Percentiles rank a stretch among this genome's conserved stretches.
Conservation (phyloP, 2,329 filamentous ascomycete genomes). For the Metarhizium brunneum region DNA sequence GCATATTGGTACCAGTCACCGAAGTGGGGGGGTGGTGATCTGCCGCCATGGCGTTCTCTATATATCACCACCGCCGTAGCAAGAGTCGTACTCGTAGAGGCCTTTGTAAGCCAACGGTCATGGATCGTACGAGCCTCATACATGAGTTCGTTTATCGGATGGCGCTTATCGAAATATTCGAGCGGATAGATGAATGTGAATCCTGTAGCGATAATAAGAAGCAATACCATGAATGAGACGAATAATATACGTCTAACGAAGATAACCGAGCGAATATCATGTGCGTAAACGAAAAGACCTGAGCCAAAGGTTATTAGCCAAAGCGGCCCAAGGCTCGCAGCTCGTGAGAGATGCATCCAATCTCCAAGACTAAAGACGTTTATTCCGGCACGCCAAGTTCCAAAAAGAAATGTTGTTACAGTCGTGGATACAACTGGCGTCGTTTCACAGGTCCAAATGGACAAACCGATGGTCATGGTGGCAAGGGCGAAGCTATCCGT, state of each 20-base stretch:
- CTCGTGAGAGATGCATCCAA: slow-evolving; percentile 33
- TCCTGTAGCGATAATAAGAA: slow-evolving; percentile 28
- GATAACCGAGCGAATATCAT: slow-evolving; percentile 32
- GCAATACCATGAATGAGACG: slow-evolving; percentile 25
- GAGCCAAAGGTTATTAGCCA: slow-evolving; percentile 31
- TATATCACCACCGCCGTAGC: slow-evolving; percentile 39
- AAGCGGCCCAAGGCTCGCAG: slow-evolving; percentile 27
- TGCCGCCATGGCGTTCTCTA: slow-evolving; percentile 45
- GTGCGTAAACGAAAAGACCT: slow-evolving; percentile 32
- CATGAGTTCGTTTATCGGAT: slow-evolving; percentile 40
- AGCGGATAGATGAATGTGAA: slow-evolving; percentile 23
- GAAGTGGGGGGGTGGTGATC: slow-evolving; percentile 70
- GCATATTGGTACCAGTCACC: slow-evolving; percentile 80
- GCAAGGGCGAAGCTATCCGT: slow-evolving; percentile 38
- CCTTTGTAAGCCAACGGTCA: slow-evolving; percentile 40
- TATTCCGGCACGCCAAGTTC: slow-evolving; percentile 24
- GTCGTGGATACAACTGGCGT: slow-evolving; percentile 32
- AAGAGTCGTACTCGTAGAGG: slow-evolving; percentile 36
- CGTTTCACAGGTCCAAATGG: slow-evolving; percentile 37
- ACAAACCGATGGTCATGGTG: slow-evolving; percentile 32
- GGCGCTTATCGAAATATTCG: slow-evolving; percentile 22
- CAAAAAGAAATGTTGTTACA: slow-evolving; percentile 34
- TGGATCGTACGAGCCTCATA: slow-evolving; percentile 37
- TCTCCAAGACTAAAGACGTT: slow-evolving; percentile 30
- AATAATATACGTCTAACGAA: slow-evolving; percentile 32